Base-by-base conservation (phyloP, 805 yeast species). In the Ogataea polymorpha region DNA sequence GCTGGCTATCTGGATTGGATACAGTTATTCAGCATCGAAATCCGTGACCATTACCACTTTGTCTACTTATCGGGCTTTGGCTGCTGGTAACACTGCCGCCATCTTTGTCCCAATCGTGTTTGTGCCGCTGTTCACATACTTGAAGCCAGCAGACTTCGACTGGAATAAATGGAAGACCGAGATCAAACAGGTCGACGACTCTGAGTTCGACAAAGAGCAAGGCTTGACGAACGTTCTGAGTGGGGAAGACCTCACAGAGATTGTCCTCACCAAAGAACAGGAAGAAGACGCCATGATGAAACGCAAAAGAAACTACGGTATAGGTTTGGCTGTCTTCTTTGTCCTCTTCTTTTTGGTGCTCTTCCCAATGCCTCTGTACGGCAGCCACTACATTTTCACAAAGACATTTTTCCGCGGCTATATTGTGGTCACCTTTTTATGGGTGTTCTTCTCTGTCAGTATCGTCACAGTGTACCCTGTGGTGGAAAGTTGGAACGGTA, bases 21-120 rank as follows among this genome's bases (percentile, higher is more conserved):
- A 63, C 34, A 61, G 73, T 7, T 54, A 66, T 30, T 56, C 61
- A 5, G 54, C 62, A 31, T 51, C 58, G 12, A 44, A 45, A 2
- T 18, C 32, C 6, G 49, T 60, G 18, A 55, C 45, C 2, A 32
- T 60, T 58, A 62, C 53, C 9, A 42, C 59, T 1, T 67, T 79
- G 27, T 74, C 75, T 39, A 70, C 69, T 42, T 78, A 76, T 54
- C 69, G 69, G 47, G 65, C 81, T 16, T 72, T 71, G 71, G 71
- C 77, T 44, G 75, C 77, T 2, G 82, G 82, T 32, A 77, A 77
- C 54, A 73, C 76, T 12, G 74, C 74, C 45, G 80, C 82, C 1
- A 65, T 77, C 42, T 71, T 69, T 37, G 59, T 73, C 17, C 81
- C 82, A 1, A 48, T 67, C 30, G 46, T 77, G 11, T 52, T 72